Conservation (phyloP, 2,329 filamentous ascomycete genomes). For the Proliferodiscus dingleyae region DNA sequence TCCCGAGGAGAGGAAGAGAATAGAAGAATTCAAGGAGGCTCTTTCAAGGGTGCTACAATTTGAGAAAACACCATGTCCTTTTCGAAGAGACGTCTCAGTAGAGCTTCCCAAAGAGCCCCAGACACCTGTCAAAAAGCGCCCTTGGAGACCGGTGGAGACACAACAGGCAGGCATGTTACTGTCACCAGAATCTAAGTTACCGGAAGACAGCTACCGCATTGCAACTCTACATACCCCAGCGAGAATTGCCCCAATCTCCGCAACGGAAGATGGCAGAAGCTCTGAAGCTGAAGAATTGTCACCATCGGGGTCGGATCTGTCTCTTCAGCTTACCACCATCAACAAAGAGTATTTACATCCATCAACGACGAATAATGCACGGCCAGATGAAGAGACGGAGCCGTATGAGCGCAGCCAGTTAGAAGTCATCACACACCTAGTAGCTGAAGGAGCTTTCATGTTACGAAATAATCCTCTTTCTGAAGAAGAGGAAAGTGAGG, state of each 20-base stretch:
- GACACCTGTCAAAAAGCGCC: constrained; percentile 60
- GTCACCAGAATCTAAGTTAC: constrained; percentile 7
- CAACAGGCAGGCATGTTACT: constrained; percentile 11
- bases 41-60: constrained; percentile 73
- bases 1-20: constrained; percentile 57
- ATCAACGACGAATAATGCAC: not conserved
- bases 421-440: not conserved
- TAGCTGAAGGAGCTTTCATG: no score
- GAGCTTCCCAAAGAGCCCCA: constrained; percentile 65
- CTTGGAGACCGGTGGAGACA: constrained; percentile 55
- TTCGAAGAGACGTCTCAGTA: constrained; percentile 70
- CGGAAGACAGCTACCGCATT: constrained; percentile 4
- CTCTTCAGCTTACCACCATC: not conserved
- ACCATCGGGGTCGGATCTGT: not conserved
- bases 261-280: not conserved
- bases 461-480: not conserved
- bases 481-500: constrained; percentile 19
- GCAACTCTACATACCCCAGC: not conserved
- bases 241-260: not conserved
- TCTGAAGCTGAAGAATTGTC: not conserved
- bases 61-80: constrained; percentile 84
- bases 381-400: not conserved
- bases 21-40: constrained; percentile 63
- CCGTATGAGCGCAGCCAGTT: not conserved
- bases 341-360: not conserved